Base-by-base conservation (phyloP, 345 rosid species). In the Pugionium cornutum region DNA sequence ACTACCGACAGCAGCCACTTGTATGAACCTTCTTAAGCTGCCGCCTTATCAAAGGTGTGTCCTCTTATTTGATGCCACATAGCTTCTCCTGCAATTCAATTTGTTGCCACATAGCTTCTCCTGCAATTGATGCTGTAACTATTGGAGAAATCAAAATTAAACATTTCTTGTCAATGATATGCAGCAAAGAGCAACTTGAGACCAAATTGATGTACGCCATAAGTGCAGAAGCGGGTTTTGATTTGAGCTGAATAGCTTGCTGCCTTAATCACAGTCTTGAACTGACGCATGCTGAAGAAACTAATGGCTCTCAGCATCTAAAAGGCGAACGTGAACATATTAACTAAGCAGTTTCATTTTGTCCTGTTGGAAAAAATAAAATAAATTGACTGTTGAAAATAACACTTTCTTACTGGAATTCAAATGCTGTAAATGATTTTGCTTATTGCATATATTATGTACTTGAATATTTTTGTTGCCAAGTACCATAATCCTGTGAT, bases 21-120 rank as follows among this genome's bases (percentile, higher is more conserved):
- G 99, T 69, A 94, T 94, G 99, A 94, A 94, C 79, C 95, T 90
- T 77, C 87, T 94, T 27, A 94, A 94, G 85, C 99, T 94, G 82
- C 99, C 99, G 6, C 97, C 99, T 4, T 94, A 94, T 66, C 77
- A 87, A 79, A 94, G 99, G 97, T 94, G 71, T 75, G 83, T 83
- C 68, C 56, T 57, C 18, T 58, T 52, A 32, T 18, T 18, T 18
- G 18, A 18, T 63, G 41, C 6, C 8, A 33, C 40, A 33, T 43
- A 18, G 18, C 18, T 18, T 18, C 18, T 18, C 18, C 30, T 63
- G 31, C 45, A 29, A 10, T 26, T 62, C 49, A 2, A 27, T 45
- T 52, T 51, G 41, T 61, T 45, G 18, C 56, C 44, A 34, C 31
- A 27, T 69, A 51, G 5, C 4, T 6, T 34, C 0, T 32, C 62